A percentile compares a stretch with the other conserved stretches of the same genome.
Conservation (phyloP, 305 asterid genomes). For the Ilex paraguariensis region DNA sequence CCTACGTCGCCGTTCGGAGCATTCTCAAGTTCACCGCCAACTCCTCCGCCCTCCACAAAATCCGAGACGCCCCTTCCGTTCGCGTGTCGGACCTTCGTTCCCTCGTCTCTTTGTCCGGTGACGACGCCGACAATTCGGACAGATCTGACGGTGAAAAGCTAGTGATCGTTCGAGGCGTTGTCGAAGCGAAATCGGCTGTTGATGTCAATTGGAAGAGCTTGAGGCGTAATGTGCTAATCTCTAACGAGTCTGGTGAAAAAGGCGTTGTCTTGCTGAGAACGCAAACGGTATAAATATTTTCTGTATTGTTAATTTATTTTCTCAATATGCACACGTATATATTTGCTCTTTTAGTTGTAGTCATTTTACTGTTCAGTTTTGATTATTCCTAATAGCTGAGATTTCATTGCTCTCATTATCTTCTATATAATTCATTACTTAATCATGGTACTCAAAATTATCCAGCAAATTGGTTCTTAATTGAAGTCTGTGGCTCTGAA, state of each 20-base stretch:
- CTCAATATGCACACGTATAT: too few species aligned
- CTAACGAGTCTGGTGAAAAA: slow-evolving; percentile 54
- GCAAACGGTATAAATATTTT: slow-evolving; percentile 19
- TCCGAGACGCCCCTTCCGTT: slow-evolving; percentile 52
- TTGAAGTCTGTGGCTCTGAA: too few species aligned
- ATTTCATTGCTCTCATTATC: too few species aligned
- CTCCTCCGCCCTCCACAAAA: slow-evolving; percentile 61
- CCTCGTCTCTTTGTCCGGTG: slow-evolving; percentile 22
- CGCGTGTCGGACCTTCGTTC: slow-evolving; percentile 71
- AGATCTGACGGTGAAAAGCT: slow-evolving; percentile 34
- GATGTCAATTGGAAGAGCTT: slow-evolving; percentile 49
- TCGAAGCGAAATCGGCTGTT: slow-evolving; percentile 52
- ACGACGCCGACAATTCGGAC: slow-evolving; percentile 2
- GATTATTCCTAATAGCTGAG: too few species aligned
- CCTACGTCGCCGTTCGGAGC: slow-evolving; percentile 66
- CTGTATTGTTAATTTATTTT: too few species aligned
- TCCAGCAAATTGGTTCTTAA: too few species aligned
- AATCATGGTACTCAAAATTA: too few species aligned
- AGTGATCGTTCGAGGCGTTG: slow-evolving; percentile 67
- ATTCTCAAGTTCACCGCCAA: slow-evolving; percentile 41
- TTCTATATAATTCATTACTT: too few species aligned
- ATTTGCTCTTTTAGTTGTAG: too few species aligned
- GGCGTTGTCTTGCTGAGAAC: slow-evolving; percentile 44
- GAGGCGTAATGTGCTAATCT: slow-evolving; percentile 32
- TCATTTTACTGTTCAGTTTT: too few species aligned